phyloP scores from a whole-genome alignment of 371 early-diverging fungal species.

The Mucor mucedo region DNA sequence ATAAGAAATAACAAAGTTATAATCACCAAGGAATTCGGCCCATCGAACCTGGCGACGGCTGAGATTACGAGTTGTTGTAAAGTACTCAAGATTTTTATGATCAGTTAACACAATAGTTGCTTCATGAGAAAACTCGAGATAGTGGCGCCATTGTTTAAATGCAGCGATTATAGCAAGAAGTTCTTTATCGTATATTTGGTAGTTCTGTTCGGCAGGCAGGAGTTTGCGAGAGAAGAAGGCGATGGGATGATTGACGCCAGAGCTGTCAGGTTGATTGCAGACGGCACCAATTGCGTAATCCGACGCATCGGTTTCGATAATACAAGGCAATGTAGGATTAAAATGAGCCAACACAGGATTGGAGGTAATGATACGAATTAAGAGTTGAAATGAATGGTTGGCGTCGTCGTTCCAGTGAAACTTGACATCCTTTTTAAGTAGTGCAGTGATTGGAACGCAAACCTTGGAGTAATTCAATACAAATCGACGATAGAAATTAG shows the following conservation, averaged over 20 bases:
- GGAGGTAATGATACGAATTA: slow-evolving; percentile 40
- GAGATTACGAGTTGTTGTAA: slow-evolving; percentile 31
- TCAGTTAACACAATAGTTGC: slow-evolving; percentile 48
- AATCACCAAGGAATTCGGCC: slow-evolving; percentile 32
- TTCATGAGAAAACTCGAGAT: slow-evolving; percentile 35
- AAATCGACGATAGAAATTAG: slow-evolving; percentile 58
- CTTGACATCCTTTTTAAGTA: slow-evolving; percentile 22
- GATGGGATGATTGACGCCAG: slow-evolving; percentile 37
- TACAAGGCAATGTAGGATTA: slow-evolving; percentile 34
- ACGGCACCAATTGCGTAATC: slow-evolving; percentile 57
- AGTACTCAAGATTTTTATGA: slow-evolving; percentile 53
- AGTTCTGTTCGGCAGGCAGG: slow-evolving; percentile 38
- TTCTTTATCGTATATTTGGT: slow-evolving; percentile 43
- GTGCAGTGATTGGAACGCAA: neutral
- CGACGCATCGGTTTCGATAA: too few species aligned
- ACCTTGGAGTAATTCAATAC: slow-evolving; percentile 45
- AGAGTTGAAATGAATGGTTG: too few species aligned
- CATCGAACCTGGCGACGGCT: slow-evolving; percentile 47
- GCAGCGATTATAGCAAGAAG: slow-evolving; percentile 47
- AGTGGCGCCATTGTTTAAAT: slow-evolving; percentile 51
- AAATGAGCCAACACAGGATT: slow-evolving; percentile 33
- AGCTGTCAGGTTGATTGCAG: slow-evolving; percentile 41
- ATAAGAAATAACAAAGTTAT: slow-evolving; percentile 38
- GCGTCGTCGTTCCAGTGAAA: slow-evolving; percentile 39
- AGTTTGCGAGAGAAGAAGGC: slow-evolving; percentile 47